Evolutionary conservation across 2,329 filamentous ascomycete species (phyloP).

Genomic region (Blastomyces gilchristii): DNA sequence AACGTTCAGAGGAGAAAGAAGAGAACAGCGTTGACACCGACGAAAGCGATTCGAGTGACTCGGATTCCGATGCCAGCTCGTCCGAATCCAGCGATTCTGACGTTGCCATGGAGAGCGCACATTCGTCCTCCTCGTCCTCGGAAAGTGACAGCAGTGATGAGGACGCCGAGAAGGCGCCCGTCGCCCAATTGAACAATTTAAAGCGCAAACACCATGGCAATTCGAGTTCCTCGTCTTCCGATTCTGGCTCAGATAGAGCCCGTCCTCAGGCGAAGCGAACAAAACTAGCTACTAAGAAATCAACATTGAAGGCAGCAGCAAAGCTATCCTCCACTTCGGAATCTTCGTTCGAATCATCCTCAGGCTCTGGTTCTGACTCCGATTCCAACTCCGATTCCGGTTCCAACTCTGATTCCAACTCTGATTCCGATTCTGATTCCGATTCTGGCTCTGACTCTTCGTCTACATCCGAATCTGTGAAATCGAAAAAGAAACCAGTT

Average conservation of each 20-base stretch:
- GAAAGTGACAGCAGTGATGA: slow-evolving; percentile 42
- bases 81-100: slow-evolving; percentile 33
- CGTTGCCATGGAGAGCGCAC: slow-evolving; percentile 35
- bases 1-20: slow-evolving; percentile 13
- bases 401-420: slow-evolving; percentile 11
- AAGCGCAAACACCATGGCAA: slow-evolving; percentile 50
- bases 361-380: slow-evolving; percentile 8
- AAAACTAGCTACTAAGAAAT: slow-evolving; percentile 2
- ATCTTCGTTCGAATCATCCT: slow-evolving; percentile 8
- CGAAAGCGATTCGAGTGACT: slow-evolving; percentile 23
- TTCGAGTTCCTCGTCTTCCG: slow-evolving; percentile 30
- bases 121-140: slow-evolving; percentile 32
- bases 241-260: slow-evolving; percentile 27
- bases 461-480: slow-evolving; percentile 18
- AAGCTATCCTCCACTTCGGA: slow-evolving; percentile 1
- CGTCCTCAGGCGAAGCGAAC: slow-evolving; percentile 14
- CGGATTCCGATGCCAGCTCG: slow-evolving; percentile 19
- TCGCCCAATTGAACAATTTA: slow-evolving; percentile 29
- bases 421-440: slow-evolving; percentile 6
- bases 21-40: slow-evolving; percentile 12
- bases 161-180: slow-evolving; percentile 30
- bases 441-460: slow-evolving; percentile 15
- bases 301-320: neutral
- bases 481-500: slow-evolving; percentile 22
- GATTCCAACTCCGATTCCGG: slow-evolving; percentile 8